Evolutionary conservation across 345 rosid species (phyloP).

Genomic region (Bruguiera parviflora): DNA sequence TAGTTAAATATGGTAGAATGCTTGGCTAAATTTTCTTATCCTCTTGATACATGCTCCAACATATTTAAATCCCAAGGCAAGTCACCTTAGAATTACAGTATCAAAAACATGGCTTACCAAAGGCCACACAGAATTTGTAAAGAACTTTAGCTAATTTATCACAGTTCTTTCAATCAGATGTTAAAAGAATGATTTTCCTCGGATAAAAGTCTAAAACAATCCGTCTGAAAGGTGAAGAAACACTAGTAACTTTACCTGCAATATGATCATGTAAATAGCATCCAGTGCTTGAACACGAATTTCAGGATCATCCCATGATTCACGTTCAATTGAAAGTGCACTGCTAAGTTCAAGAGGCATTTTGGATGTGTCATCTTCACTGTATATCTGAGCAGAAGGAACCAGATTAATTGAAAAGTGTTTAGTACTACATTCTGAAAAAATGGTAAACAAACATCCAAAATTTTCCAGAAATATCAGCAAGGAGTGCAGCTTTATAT

Average conservation of each 20-base stretch:
- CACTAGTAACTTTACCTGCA: conserved; percentile 44
- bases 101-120: not conserved
- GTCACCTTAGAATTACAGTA: too few relatives aligned
- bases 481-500: too few relatives aligned
- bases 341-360: conserved; percentile 88
- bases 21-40: too few relatives aligned
- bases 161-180: not conserved
- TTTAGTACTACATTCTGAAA: not conserved
- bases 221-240: not conserved
- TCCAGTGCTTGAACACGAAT: conserved; percentile 77
- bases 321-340: conserved; percentile 86
- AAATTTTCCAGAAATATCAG: too few relatives aligned
- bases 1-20: not conserved
- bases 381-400: conserved; percentile 44
- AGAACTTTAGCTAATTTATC: not conserved
- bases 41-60: not conserved
- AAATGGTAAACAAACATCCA: too few relatives aligned
- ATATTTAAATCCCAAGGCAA: not conserved
- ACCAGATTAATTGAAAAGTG: conserved; percentile 5
- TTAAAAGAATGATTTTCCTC: not conserved
- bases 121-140: not conserved
- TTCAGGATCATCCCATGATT: conserved; percentile 73
- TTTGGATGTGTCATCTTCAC: conserved; percentile 60
- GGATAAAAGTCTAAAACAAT: not conserved
- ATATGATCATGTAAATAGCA: conserved; percentile 74